phyloP scores from a whole-genome alignment of 2,329 filamentous ascomycete species.

The Fusarium begoniae region DNA sequence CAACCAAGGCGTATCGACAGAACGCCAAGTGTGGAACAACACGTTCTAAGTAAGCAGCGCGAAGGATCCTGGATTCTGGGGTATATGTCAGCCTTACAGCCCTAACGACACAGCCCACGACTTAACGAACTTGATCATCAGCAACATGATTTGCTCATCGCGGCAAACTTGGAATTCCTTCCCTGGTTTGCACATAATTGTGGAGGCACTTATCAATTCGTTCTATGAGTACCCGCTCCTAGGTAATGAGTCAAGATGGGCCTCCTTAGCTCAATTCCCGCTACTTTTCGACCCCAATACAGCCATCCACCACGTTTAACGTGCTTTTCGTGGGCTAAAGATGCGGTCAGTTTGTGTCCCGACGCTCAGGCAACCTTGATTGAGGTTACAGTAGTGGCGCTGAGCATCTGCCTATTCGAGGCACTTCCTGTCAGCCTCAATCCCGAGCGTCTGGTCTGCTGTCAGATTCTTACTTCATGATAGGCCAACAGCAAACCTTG shows the following conservation, averaged over 20 bases:
- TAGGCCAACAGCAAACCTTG: slow-evolving; percentile 8
- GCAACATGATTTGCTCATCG: slow-evolving; percentile 19
- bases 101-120: slow-evolving; percentile 31
- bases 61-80: slow-evolving; percentile 35
- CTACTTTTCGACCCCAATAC: slow-evolving; percentile 19
- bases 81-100: slow-evolving; percentile 44
- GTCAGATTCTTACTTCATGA: slow-evolving; percentile 38
- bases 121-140: slow-evolving; percentile 9
- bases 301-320: background rate
- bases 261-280: slow-evolving; percentile 10
- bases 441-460: slow-evolving; percentile 32
- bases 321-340: slow-evolving; percentile 8
- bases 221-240: slow-evolving; percentile 17
- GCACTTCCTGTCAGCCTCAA: slow-evolving; percentile 25
- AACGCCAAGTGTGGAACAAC: slow-evolving; percentile 6
- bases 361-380: slow-evolving; percentile 8
- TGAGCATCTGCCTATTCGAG: slow-evolving; percentile 24
- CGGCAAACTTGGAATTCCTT: slow-evolving; percentile 2
- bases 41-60: slow-evolving; percentile 29
- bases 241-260: slow-evolving; percentile 25
- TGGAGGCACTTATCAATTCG: slow-evolving; percentile 11
- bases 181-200: slow-evolving; percentile 11
- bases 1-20: background rate
- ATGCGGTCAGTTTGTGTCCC: slow-evolving; percentile 14
- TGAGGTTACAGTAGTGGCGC: slow-evolving; percentile 20